Evolutionary conservation across 1,284 basidiomycete species (phyloP).

Genomic region (Agroathelia rolfsii): DNA sequence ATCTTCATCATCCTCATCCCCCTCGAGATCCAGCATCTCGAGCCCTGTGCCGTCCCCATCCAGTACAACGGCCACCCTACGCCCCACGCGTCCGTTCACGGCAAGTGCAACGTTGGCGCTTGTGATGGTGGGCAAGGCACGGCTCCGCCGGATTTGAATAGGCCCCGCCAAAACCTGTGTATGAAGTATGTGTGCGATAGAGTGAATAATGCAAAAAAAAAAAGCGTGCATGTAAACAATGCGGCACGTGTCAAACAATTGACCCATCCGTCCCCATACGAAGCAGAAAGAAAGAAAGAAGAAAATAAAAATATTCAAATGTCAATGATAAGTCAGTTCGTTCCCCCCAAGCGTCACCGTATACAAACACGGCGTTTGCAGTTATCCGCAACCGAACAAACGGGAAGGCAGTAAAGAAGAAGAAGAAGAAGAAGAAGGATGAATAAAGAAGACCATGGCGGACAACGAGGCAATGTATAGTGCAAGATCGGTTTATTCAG

Average conservation of each 20-base stretch:
- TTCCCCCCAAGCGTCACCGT: too few species aligned
- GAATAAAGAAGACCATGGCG: slow-evolving; percentile 21
- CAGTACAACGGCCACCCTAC: slow-evolving; percentile 66
- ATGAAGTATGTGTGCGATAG: too few species aligned
- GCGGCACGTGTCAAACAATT: too few species aligned
- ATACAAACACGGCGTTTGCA: too few species aligned
- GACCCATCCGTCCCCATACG: too few species aligned
- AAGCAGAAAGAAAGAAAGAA: too few species aligned
- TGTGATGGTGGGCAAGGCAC: slow-evolving; percentile 41
- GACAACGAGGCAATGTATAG: too few species aligned
- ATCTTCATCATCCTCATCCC: slow-evolving; percentile 44
- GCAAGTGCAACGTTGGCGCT: slow-evolving; percentile 47
- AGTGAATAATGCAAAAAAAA: slow-evolving; percentile 23
- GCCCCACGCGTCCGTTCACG: slow-evolving; percentile 63
- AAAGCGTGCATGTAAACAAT: slow-evolving; percentile 21
- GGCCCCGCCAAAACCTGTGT: slow-evolving; percentile 36
- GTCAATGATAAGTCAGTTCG: too few species aligned
- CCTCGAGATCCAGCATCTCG: slow-evolving; percentile 73
- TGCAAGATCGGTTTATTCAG: too few species aligned
- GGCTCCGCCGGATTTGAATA: slow-evolving; percentile 47
- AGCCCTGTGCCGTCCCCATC: slow-evolving; percentile 48
- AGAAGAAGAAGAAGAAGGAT: slow-evolving; percentile 24
- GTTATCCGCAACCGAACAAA: too few species aligned
- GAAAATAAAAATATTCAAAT: too few species aligned
- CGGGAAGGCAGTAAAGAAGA: too few species aligned